Conservation (phyloP, 2,329 filamentous ascomycete genomes). For the Sodiomyces alkalinus region DNA sequence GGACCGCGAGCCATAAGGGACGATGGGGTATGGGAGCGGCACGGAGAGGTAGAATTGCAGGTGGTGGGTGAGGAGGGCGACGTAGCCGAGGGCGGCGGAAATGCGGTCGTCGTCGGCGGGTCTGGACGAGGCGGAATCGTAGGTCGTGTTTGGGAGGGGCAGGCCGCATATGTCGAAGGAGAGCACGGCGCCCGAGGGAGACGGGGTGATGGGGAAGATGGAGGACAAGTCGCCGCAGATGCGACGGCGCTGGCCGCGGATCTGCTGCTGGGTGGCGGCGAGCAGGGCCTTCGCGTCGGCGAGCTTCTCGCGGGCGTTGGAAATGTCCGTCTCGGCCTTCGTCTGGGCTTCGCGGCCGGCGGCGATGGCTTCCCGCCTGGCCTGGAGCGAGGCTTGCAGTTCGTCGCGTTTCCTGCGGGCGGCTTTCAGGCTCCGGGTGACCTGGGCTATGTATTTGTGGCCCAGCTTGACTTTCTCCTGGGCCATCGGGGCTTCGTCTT, state of each 20-base stretch:
- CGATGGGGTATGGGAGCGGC: constrained; percentile 67
- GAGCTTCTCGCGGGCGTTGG: constrained; percentile 44
- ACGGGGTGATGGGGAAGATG: constrained; percentile 69
- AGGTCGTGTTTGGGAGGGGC: constrained; percentile 64
- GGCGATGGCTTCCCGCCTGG: constrained; percentile 52
- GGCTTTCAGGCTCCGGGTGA: constrained; percentile 49
- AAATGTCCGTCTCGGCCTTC: constrained; percentile 43
- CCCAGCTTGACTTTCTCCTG: constrained; percentile 32
- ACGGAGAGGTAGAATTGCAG: constrained; percentile 72
- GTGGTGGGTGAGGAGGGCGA: constrained; percentile 58
- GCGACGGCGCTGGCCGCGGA: constrained; percentile 74
- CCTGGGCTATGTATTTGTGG: constrained; percentile 40
- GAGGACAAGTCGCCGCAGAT: constrained; percentile 69
- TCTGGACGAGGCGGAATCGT: constrained; percentile 34
- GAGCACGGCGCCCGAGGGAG: constrained; percentile 40
- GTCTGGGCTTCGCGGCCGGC: constrained; percentile 45
- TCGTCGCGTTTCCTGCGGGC: constrained; percentile 50
- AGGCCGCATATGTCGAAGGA: constrained; percentile 73
- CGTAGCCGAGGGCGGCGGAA: constrained; percentile 69
- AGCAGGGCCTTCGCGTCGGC: constrained; percentile 38
- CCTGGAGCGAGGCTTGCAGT: constrained; percentile 48
- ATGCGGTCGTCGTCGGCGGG: constrained; percentile 48
- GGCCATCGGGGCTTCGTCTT: constrained; percentile 29
- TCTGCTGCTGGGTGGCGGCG: constrained; percentile 43
- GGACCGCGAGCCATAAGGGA: constrained; percentile 56